Evolutionary conservation across 495 filamentous ascomycete species (phyloP).

Genomic region (Aspergillus diversus): DNA sequence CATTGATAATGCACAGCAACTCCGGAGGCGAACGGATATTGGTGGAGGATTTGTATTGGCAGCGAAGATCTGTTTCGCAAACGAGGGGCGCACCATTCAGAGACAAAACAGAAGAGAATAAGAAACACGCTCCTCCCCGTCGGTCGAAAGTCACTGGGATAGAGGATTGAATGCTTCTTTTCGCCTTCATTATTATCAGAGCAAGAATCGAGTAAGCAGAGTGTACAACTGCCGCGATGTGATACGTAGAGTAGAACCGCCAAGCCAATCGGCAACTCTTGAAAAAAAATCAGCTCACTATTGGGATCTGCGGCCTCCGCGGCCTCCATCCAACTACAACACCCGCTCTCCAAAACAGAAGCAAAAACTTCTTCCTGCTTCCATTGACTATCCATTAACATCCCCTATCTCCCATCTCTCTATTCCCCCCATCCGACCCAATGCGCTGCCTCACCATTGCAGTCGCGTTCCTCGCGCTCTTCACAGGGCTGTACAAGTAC

Average conservation of each 20-base stretch:
- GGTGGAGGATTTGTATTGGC: conserved; percentile 21
- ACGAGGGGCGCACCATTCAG: neutral
- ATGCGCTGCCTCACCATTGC: conserved; percentile 55
- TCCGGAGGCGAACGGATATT: conserved; percentile 9
- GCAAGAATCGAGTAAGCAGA: too few relatives aligned
- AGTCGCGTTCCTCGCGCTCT: conserved; percentile 61
- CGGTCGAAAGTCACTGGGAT: too few relatives aligned
- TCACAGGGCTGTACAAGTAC: conserved; percentile 62
- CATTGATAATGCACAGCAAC: neutral
- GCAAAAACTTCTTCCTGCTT: conserved; percentile 1
- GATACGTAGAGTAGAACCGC: conserved; percentile 1
- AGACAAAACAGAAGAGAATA: neutral
- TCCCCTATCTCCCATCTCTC: neutral
- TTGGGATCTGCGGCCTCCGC: neutral
- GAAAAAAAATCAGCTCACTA: conserved; percentile 12
- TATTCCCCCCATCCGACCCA: conserved; percentile 18
- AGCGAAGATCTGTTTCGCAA: conserved; percentile 13
- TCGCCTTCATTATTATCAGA: neutral
- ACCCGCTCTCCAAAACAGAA: neutral
- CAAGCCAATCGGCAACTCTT: conserved; percentile 14
- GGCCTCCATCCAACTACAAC: conserved; percentile 1
- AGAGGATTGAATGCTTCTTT: too few relatives aligned
- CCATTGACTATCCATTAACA: neutral
- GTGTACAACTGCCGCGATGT: too few relatives aligned
- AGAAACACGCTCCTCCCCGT: too few relatives aligned